Evolutionary conservation across 1,284 basidiomycete genomes (phyloP).

Genomic region (Peniophora sp.): DNA sequence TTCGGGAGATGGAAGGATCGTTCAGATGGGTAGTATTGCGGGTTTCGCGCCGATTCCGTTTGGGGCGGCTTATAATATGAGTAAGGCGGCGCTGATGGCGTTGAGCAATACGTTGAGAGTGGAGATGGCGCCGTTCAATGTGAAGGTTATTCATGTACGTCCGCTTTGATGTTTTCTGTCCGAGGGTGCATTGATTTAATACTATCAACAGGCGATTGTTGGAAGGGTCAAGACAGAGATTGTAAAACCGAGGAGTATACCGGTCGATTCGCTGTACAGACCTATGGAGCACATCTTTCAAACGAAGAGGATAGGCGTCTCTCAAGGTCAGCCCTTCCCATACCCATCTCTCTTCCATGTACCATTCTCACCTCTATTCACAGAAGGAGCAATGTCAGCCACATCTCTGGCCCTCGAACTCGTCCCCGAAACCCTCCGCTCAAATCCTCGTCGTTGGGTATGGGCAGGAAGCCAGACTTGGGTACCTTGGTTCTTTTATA

Average conservation of each 20-base stretch:
- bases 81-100: constrained; percentile 22
- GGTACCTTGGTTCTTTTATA: constrained; percentile 20
- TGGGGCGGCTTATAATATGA: constrained; percentile 18
- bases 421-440: constrained; percentile 18
- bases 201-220: constrained; percentile 15
- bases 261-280: constrained; percentile 19
- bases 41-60: constrained; percentile 20
- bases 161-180: not conserved
- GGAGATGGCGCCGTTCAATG: constrained; percentile 19
- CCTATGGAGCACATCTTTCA: constrained; percentile 17
- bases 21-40: constrained; percentile 20
- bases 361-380: not conserved
- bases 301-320: not conserved
- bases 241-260: constrained; percentile 9
- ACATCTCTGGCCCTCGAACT: constrained; percentile 17
- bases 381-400: constrained; percentile 14
- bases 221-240: constrained; percentile 24
- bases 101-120: constrained; percentile 20
- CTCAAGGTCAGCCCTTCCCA: not conserved
- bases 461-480: constrained; percentile 18
- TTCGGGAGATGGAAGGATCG: constrained; percentile 17
- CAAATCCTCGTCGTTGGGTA: constrained; percentile 14
- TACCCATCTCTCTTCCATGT: not conserved
- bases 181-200: not conserved
- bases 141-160: constrained; percentile 23